These are phyloP conservation scores for Fusarium tuaranense DNA, from an alignment of 2,329 filamentous ascomycete species.

Conservation along the genomic window DNA sequence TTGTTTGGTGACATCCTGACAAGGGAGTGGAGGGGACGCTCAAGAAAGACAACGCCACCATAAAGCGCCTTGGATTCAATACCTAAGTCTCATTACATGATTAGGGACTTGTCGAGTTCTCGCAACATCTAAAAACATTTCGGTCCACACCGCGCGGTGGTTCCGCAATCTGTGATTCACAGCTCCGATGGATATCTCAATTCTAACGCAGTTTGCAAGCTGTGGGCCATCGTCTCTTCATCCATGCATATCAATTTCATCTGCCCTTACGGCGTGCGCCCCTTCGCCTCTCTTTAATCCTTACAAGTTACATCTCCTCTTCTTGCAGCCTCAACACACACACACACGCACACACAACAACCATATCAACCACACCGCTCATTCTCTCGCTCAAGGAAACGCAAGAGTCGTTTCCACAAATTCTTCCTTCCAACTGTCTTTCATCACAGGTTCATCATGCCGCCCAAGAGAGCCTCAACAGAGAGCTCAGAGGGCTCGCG, in stretches of 20 bases:
- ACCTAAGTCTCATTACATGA: too few species aligned
- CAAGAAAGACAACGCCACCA: not conserved
- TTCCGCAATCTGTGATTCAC: not conserved
- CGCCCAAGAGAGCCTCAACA: not conserved
- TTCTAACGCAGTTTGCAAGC: not conserved
- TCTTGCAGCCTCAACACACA: not conserved
- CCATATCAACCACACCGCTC: not conserved
- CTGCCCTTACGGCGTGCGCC: not conserved
- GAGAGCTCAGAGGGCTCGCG: not conserved
- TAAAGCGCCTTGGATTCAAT: not conserved
- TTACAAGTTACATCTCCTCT: not conserved
- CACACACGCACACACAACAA: too few species aligned
- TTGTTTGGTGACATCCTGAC: too few species aligned
- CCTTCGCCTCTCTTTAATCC: not conserved
- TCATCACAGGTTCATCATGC: not conserved
- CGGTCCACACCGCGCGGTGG: not conserved
- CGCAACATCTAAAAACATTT: too few species aligned
- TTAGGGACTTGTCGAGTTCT: too few species aligned
- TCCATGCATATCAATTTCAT: not conserved
- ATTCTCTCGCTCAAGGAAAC: not conserved
- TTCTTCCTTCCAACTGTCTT: not conserved
- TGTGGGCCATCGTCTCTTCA: not conserved
- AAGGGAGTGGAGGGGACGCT: too few species aligned
- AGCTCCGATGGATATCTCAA: not conserved
- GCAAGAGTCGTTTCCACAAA: not conserved